Percentiles rank a stretch among this genome's conserved stretches.
phyloP scores from a whole-genome alignment of 73 alveolate genomes.

The Tetrahymena thermophila region DNA sequence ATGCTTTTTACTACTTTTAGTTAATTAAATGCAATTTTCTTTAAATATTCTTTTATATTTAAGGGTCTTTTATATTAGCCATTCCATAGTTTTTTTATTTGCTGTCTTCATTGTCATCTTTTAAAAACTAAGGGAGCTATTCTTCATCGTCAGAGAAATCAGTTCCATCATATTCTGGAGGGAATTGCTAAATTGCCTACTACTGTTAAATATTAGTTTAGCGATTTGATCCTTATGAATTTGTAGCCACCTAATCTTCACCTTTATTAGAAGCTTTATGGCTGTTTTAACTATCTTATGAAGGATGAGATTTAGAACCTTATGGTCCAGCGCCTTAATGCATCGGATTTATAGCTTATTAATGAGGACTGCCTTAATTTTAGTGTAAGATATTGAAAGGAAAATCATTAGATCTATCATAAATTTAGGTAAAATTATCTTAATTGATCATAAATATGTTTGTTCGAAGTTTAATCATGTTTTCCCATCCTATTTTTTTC shows the following conservation, averaged over 20 bases:
- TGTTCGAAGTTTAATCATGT: not conserved
- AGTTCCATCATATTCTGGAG: not conserved
- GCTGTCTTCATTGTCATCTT: not conserved
- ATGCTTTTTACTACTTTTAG: not conserved
- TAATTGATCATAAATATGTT: not conserved
- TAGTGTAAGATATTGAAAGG: not conserved
- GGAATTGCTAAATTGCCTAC: not conserved
- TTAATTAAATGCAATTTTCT: not conserved
- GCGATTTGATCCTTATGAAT: not conserved
- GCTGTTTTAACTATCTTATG: not conserved
- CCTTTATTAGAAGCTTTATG: not conserved
- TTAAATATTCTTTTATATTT: not conserved
- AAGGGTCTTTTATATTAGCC: not conserved
- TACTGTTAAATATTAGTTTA: not conserved
- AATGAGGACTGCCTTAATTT: not conserved
- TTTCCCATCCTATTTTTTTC: not conserved
- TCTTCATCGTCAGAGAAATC: not conserved
- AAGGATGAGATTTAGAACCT: slow-evolving; percentile 1
- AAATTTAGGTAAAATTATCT: not conserved
- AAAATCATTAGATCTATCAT: not conserved
- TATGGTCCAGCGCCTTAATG: not conserved
- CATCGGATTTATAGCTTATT: not conserved
- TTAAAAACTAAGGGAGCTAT: not conserved
- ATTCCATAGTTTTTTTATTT: not conserved
- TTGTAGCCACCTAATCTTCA: not conserved